Evolutionary conservation across 768 basidiomycete genomes (phyloP), one percentile per base, ranked within the genome.

Genomic region (Boletellus ananas): DNA sequence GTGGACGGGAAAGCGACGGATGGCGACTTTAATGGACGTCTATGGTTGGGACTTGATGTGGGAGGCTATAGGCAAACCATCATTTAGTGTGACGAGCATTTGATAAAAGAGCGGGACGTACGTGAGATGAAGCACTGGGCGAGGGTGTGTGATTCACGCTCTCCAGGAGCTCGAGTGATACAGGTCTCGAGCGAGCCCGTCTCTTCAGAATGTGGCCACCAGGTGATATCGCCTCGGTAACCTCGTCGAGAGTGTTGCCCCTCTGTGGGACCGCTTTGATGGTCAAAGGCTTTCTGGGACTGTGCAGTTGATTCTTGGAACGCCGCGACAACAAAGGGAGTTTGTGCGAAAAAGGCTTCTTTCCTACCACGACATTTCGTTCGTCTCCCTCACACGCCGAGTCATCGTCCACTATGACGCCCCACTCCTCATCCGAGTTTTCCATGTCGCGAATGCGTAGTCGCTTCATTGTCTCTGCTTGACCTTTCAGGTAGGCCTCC

Each of bases 151-250:
- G 70, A 47, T 69, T 70, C 45, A 72, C 65, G 54, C 76, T 76
- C 63, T 83, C 77, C 16, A 81, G 72, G 40, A 87, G 68, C 61
- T 87, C 85, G 23, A 77, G 66, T 17, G 87, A 89, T 13, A 88
- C 73, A 2, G 86, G 87, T 45, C 87, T 75, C 23, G 85, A 81
- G 11, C 85, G 80, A 1, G 87, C 87, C 11, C 87, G 80, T 49
- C 87, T 76, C 66, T 90, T 90, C 34, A 74, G 78, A 49, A 90
- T 72, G 65, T 88, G 87, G 0, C 87, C 87, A 12, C 85, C 85
- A 3, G 87, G 87, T 0, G 87, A 90, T 50, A 89, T 74, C 1
- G 80, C 81, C 54, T 83, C 85, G 3, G 74, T 81, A 27, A 85
- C 80, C 60, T 86, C 84, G 52, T 80, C 78, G 43, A 71, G 70